A percentile compares a stretch with the other conserved stretches of the same genome.
These are phyloP conservation scores for Sophora flavescens DNA, from an alignment of 306 rosid species.

Conservation along the genomic window DNA sequence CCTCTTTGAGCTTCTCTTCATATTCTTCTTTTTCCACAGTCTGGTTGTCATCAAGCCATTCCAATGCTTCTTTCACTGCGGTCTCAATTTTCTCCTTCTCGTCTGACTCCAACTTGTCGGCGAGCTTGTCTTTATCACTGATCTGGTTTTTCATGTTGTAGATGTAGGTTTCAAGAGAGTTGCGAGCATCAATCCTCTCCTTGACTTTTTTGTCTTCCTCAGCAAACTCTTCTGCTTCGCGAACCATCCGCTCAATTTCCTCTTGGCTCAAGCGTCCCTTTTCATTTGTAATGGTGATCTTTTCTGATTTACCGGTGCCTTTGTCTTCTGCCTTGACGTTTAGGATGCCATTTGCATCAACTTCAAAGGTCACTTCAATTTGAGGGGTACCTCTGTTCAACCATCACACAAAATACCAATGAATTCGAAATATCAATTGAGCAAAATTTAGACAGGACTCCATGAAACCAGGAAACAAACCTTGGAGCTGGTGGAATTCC, in stretches of 20 bases:
- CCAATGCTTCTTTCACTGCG: slow-evolving; percentile 93
- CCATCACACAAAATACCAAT: slow-evolving; percentile 13
- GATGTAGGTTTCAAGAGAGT: slow-evolving; percentile 82
- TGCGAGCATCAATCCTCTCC: slow-evolving; percentile 94
- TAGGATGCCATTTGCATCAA: slow-evolving; percentile 95
- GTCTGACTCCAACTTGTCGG: slow-evolving; percentile 92
- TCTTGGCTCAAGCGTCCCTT: slow-evolving; percentile 97
- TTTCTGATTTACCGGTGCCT: slow-evolving; percentile 97
- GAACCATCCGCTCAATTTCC: slow-evolving; percentile 96
- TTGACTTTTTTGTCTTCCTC: slow-evolving; percentile 98
- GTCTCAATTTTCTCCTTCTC: slow-evolving; percentile 96
- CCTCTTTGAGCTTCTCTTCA: slow-evolving; percentile 94
- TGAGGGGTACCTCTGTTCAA: slow-evolving; percentile 95
- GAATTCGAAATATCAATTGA: not conserved
- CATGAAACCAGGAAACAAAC: slow-evolving; percentile 50
- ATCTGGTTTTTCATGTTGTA: slow-evolving; percentile 98
- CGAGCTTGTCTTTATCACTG: slow-evolving; percentile 93
- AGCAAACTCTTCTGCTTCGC: slow-evolving; percentile 93
- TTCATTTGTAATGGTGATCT: slow-evolving; percentile 97
- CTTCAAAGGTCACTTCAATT: slow-evolving; percentile 98
- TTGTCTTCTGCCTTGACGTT: slow-evolving; percentile 98
- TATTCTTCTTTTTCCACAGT: slow-evolving; percentile 88
- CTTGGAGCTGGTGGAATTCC: slow-evolving; percentile 99
- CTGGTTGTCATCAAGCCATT: slow-evolving; percentile 98
- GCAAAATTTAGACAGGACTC: not conserved